These are phyloP conservation scores for Salix caprea DNA, from an alignment of 345 rosid species.

Conservation along the genomic window DNA sequence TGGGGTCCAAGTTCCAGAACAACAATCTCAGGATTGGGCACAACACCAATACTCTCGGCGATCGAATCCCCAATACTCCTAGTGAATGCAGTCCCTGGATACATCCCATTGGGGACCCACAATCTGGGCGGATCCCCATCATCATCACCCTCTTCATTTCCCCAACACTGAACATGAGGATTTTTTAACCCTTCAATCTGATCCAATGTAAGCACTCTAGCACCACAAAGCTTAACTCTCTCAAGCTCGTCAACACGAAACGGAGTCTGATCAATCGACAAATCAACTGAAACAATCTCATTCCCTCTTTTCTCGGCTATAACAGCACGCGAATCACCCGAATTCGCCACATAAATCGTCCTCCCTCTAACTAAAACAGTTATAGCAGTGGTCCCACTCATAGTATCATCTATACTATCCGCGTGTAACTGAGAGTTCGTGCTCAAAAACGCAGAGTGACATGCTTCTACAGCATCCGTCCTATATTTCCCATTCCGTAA, in stretches of 20 bases:
- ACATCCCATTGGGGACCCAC: slow-evolving; percentile 95
- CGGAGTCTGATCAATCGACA: slow-evolving; percentile 91
- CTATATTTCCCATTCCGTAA: slow-evolving; percentile 55
- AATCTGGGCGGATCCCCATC: slow-evolving; percentile 98
- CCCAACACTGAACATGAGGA: slow-evolving; percentile 97
- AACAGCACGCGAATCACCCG: slow-evolving; percentile 94
- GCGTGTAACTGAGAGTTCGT: slow-evolving; percentile 76
- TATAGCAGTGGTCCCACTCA: slow-evolving; percentile 96
- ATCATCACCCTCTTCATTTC: slow-evolving; percentile 88
- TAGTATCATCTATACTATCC: slow-evolving; percentile 73
- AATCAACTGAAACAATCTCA: slow-evolving; percentile 79
- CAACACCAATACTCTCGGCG: slow-evolving; percentile 94
- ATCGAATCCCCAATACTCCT: slow-evolving; percentile 93
- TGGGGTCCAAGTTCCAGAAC: slow-evolving; percentile 75
- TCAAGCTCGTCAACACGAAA: slow-evolving; percentile 80
- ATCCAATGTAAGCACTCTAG: slow-evolving; percentile 91
- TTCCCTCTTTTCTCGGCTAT: slow-evolving; percentile 70
- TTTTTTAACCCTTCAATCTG: slow-evolving; percentile 95
- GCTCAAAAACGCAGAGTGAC: slow-evolving; percentile 54
- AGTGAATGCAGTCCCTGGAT: slow-evolving; percentile 96
- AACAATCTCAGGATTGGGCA: slow-evolving; percentile 90
- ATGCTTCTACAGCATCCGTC: slow-evolving; percentile 71
- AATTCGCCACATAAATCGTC: slow-evolving; percentile 71
- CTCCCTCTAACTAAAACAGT: slow-evolving; percentile 86
- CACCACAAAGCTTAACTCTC: slow-evolving; percentile 86